phyloP scores from a whole-genome alignment of 139 green algal species.

The Chlorella sp. region DNA sequence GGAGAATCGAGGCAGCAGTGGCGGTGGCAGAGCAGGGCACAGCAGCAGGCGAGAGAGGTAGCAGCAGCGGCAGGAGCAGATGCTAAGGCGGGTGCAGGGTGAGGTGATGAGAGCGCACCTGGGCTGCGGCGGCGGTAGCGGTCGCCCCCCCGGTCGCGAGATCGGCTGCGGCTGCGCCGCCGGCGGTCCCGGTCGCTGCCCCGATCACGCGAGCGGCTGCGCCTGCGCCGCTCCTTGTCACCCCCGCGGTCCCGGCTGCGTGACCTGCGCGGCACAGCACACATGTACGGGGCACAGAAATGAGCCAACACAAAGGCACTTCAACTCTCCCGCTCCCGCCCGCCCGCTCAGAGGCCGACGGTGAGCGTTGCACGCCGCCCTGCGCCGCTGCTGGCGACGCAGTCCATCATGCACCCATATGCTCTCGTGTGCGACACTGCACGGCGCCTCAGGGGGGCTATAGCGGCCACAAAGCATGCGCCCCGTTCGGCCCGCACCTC shows the following conservation, averaged over 20 bases:
- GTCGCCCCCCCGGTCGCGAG: conserved; percentile 21
- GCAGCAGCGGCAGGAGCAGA: neutral
- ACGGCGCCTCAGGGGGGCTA: too few species aligned
- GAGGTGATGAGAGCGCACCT: neutral
- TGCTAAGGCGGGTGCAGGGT: neutral
- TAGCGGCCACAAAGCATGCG: too few species aligned
- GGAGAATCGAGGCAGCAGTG: too few species aligned
- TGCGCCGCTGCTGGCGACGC: too few species aligned
- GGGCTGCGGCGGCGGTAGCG: conserved; percentile 24
- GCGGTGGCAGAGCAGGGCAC: neutral
- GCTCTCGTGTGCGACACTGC: too few species aligned
- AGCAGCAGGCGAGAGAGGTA: neutral
- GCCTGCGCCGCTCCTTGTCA: neutral
- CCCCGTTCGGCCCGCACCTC: neutral
- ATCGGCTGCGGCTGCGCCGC: conserved; percentile 3
- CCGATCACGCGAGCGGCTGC: neutral
- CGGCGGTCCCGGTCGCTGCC: conserved; percentile 12
- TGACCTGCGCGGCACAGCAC: neutral
- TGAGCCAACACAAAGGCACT: too few species aligned
- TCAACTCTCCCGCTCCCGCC: too few species aligned
- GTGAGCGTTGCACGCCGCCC: too few species aligned
- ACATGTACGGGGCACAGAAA: neutral
- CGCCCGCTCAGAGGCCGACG: too few species aligned
- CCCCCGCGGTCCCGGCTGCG: conserved; percentile 1
- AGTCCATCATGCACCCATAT: too few species aligned